Conservation (phyloP, 2,329 filamentous ascomycete species). For the Penicillium sp. region DNA sequence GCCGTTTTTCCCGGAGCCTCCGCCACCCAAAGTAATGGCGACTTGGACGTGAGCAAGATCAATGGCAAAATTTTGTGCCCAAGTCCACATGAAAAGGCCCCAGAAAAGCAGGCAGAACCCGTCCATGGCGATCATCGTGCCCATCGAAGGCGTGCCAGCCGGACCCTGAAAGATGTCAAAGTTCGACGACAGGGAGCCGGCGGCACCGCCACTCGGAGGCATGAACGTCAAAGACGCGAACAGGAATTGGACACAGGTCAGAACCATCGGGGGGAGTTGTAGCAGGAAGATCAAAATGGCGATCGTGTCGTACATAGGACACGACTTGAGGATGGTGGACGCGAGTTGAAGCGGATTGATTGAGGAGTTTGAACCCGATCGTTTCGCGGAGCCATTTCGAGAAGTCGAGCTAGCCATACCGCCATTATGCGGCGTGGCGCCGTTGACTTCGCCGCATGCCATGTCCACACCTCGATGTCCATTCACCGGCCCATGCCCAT, state of each 20-base stretch:
- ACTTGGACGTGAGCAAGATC: conserved; percentile 94
- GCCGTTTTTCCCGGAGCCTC: conserved; percentile 60
- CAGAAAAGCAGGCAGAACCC: conserved; percentile 81
- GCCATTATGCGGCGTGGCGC: conserved; percentile 39
- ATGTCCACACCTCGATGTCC: conserved; percentile 44
- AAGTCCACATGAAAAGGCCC: conserved; percentile 80
- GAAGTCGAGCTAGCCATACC: conserved; percentile 37
- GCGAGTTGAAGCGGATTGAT: conserved; percentile 77
- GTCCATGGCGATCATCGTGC: conserved; percentile 84
- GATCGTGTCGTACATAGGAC: conserved; percentile 91
- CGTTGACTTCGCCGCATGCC: conserved; percentile 44
- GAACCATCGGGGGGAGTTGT: conserved; percentile 84
- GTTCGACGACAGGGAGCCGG: conserved; percentile 76
- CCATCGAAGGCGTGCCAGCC: conserved; percentile 82
- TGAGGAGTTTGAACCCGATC: conserved; percentile 52
- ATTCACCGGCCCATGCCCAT: conserved; percentile 41
- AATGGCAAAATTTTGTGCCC: conserved; percentile 84
- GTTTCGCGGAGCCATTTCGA: conserved; percentile 45
- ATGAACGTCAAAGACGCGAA: conserved; percentile 95
- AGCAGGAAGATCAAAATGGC: conserved; percentile 95
- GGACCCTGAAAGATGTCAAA: conserved; percentile 91
- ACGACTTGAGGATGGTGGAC: conserved; percentile 85
- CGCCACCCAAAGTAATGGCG: conserved; percentile 85
- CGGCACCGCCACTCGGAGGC: conserved; percentile 77
- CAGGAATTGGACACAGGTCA: conserved; percentile 87